Conservation (phyloP, 2,329 filamentous ascomycete genomes). For the Cadophora sp. region DNA sequence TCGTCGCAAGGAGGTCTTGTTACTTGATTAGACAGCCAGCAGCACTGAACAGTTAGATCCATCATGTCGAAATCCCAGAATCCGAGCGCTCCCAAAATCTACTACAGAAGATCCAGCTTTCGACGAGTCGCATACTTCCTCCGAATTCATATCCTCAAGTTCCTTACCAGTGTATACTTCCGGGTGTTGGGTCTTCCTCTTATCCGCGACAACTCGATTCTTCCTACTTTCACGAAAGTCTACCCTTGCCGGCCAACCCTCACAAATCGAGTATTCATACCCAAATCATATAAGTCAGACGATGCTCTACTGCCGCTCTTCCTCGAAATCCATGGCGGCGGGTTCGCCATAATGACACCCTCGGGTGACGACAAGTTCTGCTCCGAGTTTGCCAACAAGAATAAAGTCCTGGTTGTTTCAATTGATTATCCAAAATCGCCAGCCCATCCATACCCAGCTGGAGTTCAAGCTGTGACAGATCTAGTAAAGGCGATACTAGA, state of each 20-base stretch:
- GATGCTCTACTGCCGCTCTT: constrained; percentile 48
- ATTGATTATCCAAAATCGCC: constrained; percentile 60
- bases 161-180: constrained; percentile 23
- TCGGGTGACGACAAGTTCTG: constrained; percentile 56
- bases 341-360: constrained; percentile 54
- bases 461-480: constrained; percentile 54
- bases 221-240: constrained; percentile 35
- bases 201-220: constrained; percentile 29
- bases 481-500: constrained; percentile 51
- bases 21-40: not conserved
- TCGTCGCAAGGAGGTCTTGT: not conserved
- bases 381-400: constrained; percentile 49
- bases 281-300: constrained; percentile 34
- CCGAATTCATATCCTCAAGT: constrained; percentile 28
- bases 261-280: constrained; percentile 49
- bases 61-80: not conserved
- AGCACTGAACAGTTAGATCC: not conserved
- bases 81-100: constrained; percentile 16
- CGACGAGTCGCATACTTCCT: constrained; percentile 21
- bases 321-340: constrained; percentile 60
- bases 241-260: constrained; percentile 38
- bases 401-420: constrained; percentile 53
- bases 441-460: constrained; percentile 51
- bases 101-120: constrained; percentile 20
- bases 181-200: constrained; percentile 26